Conservation (phyloP, 1,139 yeast genomes). For the Arxiozyma slooffiae region DNA sequence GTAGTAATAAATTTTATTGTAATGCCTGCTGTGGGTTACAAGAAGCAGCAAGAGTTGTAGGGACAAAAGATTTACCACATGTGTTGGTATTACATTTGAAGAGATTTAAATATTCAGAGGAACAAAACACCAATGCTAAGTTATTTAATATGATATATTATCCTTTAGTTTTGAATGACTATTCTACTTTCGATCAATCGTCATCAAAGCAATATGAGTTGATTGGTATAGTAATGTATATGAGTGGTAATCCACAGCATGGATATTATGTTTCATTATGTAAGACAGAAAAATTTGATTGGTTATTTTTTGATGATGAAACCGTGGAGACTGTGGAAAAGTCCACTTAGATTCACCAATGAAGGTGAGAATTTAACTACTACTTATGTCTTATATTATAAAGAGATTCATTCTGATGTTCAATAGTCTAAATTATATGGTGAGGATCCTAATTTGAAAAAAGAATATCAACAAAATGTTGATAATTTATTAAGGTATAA, state of each 20-base stretch:
- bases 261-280: slow-evolving; percentile 90
- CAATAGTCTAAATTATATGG: background rate
- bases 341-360: slow-evolving; percentile 74
- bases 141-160: slow-evolving; percentile 77
- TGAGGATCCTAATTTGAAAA: background rate
- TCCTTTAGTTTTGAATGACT: slow-evolving; percentile 62
- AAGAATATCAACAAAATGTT: slow-evolving; percentile 16
- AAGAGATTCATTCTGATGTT: slow-evolving; percentile 25
- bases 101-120: slow-evolving; percentile 84
- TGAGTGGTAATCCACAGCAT: slow-evolving; percentile 96
- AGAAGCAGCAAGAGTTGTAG: slow-evolving; percentile 88
- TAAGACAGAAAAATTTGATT: slow-evolving; percentile 67
- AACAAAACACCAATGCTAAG: slow-evolving; percentile 70
- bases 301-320: slow-evolving; percentile 93
- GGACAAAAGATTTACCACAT: slow-evolving; percentile 67
- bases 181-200: slow-evolving; percentile 54
- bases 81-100: slow-evolving; percentile 76
- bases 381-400: slow-evolving; percentile 80
- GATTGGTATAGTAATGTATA: slow-evolving; percentile 80
- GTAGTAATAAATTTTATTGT: slow-evolving; percentile 86
- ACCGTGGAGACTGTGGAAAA: slow-evolving; percentile 85
- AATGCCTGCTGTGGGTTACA: slow-evolving; percentile 84
- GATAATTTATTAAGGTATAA: slow-evolving; percentile 16
- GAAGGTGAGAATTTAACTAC: slow-evolving; percentile 82
- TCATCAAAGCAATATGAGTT: slow-evolving; percentile 57